Conservation (phyloP, 192 early-diverging fungal genomes). For the Pilaira anomala region DNA sequence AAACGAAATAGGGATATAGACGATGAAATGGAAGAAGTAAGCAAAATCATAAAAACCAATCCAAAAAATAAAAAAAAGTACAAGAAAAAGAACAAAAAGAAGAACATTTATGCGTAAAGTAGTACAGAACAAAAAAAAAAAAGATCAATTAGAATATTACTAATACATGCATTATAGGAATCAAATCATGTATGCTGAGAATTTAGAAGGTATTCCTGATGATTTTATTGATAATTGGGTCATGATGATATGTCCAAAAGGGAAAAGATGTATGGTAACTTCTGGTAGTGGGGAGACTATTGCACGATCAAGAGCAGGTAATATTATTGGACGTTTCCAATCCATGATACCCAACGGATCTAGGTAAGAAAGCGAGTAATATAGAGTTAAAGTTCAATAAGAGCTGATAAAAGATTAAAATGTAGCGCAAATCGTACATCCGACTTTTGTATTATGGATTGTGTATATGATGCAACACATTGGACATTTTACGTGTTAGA, state of each 20-base stretch:
- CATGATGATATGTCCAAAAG: conserved; percentile 52
- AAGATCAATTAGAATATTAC: background rate
- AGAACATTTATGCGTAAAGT: conserved; percentile 41
- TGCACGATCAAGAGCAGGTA: conserved; percentile 36
- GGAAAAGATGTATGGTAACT: conserved; percentile 55
- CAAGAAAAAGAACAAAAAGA: conserved; percentile 21
- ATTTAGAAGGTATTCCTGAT: conserved; percentile 44
- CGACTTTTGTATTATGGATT: conserved; percentile 59
- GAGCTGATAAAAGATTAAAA: background rate
- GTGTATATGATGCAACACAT: conserved; percentile 48
- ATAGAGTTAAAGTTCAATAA: background rate
- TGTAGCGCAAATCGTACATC: conserved; percentile 30
- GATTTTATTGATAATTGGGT: conserved; percentile 50
- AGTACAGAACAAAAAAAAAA: background rate
- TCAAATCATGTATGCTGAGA: conserved; percentile 58
- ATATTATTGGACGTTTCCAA: conserved; percentile 42
- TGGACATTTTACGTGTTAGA: conserved; percentile 56
- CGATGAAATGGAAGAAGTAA: conserved; percentile 11
- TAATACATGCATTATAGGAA: conserved; percentile 45
- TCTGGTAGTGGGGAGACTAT: conserved; percentile 40
- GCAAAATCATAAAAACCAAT: conserved; percentile 7
- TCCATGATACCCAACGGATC: conserved; percentile 55
- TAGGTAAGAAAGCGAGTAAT: background rate
- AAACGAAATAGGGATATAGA: conserved; percentile 8
- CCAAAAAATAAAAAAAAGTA: conserved; percentile 31